Base-by-base conservation (phyloP, 2,329 filamentous ascomycete genomes). In the Hypoxylon sp. region DNA sequence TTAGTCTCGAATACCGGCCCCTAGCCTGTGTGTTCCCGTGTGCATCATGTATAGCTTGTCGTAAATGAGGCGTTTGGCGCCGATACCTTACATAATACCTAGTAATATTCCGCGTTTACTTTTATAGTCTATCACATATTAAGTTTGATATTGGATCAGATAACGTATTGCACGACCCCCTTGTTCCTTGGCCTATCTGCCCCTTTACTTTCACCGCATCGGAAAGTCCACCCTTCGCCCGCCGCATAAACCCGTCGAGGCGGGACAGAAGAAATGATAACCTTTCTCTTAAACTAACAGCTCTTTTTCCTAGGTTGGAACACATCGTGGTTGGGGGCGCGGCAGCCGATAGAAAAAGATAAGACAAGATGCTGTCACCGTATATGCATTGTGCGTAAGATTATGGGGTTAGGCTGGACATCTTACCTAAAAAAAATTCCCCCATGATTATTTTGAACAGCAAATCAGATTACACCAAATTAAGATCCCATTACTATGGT, bases 181-280 rank as follows among this genome's bases (percentile, higher is more conserved):
- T 19, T 28, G 24, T 28, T 37, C 20, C 32, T 32, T 20, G 46
- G 10, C 48, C 61, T 51, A 53, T 34, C 49, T 15, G 10, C 48
- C 61, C 56, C 56, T 34, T 52, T 15, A 26, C 39, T 57, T 53
- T n/a, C 51, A 54, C 51, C 57, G 53, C 44, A 43, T 26, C 58
- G 11, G 55, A 19, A 57, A 59, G 44, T 58, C 49, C 56, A 62
- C 65, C 52, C 58, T 55, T 59, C 62, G 52, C 54, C 43, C 47
- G 58, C 57, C 62, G 61, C 64, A 46, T 32, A 48, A 56, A 43
- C 61, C 64, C 58, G 64, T 39, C 51, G 17, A 41, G 56, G 53
- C 58, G 58, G 65, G 41, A 67, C 26, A 46, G 55, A 55, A 62
- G 41, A 65, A 58, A 37, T 62, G 59, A 65, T 56, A 57, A 52